Evolutionary conservation across 805 yeast species (phyloP).

Genomic region (Yamadazyma insecticola): DNA sequence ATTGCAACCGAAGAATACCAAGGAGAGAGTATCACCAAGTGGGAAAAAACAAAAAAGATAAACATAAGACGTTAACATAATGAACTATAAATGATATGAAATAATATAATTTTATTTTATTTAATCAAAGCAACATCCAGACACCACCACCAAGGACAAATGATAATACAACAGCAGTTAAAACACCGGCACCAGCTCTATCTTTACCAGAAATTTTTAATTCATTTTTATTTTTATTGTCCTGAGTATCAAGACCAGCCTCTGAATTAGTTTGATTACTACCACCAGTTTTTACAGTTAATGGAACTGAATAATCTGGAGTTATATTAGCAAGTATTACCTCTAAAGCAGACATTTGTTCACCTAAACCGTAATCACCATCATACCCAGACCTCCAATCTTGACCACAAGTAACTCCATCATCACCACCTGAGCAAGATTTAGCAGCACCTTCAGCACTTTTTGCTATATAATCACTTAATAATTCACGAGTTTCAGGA

Average conservation of each 20-base stretch:
- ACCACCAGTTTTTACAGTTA: conserved; percentile 33
- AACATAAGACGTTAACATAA: too few species aligned
- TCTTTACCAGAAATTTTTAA: conserved; percentile 57
- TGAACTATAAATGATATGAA: too few species aligned
- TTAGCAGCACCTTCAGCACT: conserved; percentile 71
- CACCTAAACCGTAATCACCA: conserved; percentile 71
- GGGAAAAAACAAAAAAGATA: too few species aligned
- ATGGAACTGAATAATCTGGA: conserved; percentile 24
- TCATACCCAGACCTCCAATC: conserved; percentile 72
- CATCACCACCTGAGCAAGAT: conserved; percentile 80
- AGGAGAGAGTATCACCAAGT: too few species aligned
- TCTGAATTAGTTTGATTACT: conserved; percentile 27
- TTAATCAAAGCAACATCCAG: conserved; percentile 65
- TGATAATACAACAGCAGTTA: conserved; percentile 72
- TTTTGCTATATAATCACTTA: conserved; percentile 36
- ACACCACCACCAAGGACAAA: conserved; percentile 59
- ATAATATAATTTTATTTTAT: too few species aligned
- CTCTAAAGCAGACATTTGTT: conserved; percentile 77
- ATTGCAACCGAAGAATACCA: too few species aligned
- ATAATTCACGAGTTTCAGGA: conserved; percentile 42
- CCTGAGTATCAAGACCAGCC: conserved; percentile 33
- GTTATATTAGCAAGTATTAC: conserved; percentile 40
- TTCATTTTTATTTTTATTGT: conserved; percentile 35
- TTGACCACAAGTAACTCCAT: conserved; percentile 81
- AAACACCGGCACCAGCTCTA: conserved; percentile 84